Percentiles rank a stretch among this genome's conserved stretches.
Evolutionary conservation across 257 asterid species (phyloP).

Genomic region (Ilex asprella): DNA sequence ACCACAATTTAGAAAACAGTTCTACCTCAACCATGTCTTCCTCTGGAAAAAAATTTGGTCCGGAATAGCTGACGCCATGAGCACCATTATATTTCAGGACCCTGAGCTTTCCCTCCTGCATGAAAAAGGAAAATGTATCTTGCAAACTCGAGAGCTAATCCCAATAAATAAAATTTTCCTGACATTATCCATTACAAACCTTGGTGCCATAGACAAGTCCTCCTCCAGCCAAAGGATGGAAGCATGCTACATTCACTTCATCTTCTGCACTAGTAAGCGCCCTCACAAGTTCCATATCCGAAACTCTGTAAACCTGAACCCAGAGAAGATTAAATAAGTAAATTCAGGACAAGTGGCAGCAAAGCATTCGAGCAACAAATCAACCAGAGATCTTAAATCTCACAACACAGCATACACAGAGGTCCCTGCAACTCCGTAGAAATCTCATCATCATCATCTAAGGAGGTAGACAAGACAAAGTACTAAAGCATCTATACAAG

Average conservation of each 20-base stretch:
- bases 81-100: not conserved
- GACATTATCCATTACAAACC: not conserved
- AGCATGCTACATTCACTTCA: slow-evolving; percentile 3
- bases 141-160: not conserved
- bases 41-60: not conserved
- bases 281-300: slow-evolving; percentile 2
- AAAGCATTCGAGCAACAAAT: not conserved
- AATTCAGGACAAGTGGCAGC: not conserved
- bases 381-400: not conserved
- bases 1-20: too few species aligned
- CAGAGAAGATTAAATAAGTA: not conserved
- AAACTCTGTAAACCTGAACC: not conserved
- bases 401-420: not conserved
- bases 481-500: too few species aligned
- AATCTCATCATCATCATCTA: not conserved
- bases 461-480: too few species aligned
- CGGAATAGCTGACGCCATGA: not conserved
- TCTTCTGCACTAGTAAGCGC: slow-evolving; percentile 2
- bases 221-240: slow-evolving; percentile 1
- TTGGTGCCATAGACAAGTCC: slow-evolving; percentile 1
- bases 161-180: not conserved
- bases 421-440: not conserved
- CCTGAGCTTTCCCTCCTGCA: slow-evolving; percentile 5
- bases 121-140: not conserved
- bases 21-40: not conserved